Evolutionary conservation across 2,329 filamentous ascomycete genomes (phyloP).

Genomic region (Coniochaeta prunicola): DNA sequence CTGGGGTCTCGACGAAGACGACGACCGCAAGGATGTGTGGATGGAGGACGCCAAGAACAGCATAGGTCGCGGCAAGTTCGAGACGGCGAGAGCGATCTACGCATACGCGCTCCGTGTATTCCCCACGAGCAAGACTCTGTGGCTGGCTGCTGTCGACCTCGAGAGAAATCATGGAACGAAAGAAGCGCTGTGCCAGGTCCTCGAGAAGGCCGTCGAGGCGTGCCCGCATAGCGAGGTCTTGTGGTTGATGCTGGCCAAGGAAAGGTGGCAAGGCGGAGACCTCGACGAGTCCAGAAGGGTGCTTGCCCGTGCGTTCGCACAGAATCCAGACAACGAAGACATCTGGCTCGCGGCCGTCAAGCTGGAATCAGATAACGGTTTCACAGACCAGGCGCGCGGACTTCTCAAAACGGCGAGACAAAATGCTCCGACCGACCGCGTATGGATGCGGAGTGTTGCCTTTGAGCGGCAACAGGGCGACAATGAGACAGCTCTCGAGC

Average conservation of each 20-base stretch:
- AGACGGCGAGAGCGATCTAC: conserved; percentile 89
- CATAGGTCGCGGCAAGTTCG: conserved; percentile 74
- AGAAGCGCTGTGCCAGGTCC: conserved; percentile 73
- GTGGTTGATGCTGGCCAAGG: conserved; percentile 93
- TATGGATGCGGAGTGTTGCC: conserved; percentile 94
- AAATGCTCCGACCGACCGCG: conserved; percentile 87
- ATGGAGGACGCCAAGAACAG: conserved; percentile 84
- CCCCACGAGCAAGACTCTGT: conserved; percentile 77
- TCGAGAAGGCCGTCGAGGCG: conserved; percentile 90
- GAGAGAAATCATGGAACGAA: conserved; percentile 84
- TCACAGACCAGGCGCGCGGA: conserved; percentile 73
- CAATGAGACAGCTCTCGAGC: conserved; percentile 72
- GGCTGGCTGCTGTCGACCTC: conserved; percentile 84
- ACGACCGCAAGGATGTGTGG: conserved; percentile 94
- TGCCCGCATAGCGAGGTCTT: conserved; percentile 86
- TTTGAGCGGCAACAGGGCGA: conserved; percentile 85
- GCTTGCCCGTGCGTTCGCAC: conserved; percentile 82
- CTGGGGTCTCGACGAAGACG: conserved; percentile 89
- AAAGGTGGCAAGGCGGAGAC: conserved; percentile 86
- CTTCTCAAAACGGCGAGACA: conserved; percentile 77
- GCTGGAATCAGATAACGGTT: conserved; percentile 82
- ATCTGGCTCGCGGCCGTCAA: conserved; percentile 97
- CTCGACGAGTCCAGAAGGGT: conserved; percentile 81
- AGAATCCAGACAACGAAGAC: conserved; percentile 94
- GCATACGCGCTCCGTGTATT: conserved; percentile 87